Percentiles rank a stretch among this genome's conserved stretches.
These are phyloP conservation scores for Lecanoromycetidae sp. DNA, from an alignment of 2,329 filamentous ascomycete species.

Conservation along the genomic window DNA sequence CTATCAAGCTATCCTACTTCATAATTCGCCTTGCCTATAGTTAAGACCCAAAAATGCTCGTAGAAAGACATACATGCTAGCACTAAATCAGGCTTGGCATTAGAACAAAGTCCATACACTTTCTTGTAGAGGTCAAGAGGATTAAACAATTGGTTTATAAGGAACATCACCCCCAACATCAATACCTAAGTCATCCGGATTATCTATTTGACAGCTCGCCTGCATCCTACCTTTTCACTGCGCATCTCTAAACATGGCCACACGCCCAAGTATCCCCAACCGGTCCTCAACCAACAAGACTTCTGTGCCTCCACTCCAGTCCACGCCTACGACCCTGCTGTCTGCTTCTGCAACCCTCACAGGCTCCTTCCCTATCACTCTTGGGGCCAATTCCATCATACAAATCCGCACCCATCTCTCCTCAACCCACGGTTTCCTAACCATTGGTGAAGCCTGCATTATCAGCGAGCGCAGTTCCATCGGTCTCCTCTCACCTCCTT, in stretches of 20 bases:
- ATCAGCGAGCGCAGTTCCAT: conserved; percentile 48
- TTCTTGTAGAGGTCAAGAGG: too few relatives aligned
- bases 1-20: too few relatives aligned
- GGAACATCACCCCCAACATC: background rate
- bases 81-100: too few relatives aligned
- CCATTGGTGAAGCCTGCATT: conserved; percentile 69
- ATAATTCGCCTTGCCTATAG: too few relatives aligned
- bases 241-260: conserved; percentile 4
- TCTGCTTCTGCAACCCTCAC: conserved; percentile 32
- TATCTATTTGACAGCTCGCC: background rate
- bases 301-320: conserved; percentile 17
- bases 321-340: conserved; percentile 29
- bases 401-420: conserved; percentile 75
- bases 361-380: conserved; percentile 67
- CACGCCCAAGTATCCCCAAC: conserved; percentile 1
- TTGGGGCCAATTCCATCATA: conserved; percentile 67
- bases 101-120: too few relatives aligned
- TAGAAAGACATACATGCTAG: too few relatives aligned
- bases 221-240: background rate
- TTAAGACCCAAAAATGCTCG: too few relatives aligned
- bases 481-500: conserved; percentile 1
- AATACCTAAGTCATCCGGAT: too few relatives aligned
- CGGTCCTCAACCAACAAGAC: conserved; percentile 6
- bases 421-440: conserved; percentile 65
- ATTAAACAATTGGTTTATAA: too few relatives aligned